A percentile compares a stretch with the other conserved stretches of the same genome.
phyloP scores from a whole-genome alignment of 805 yeast genomes.

The Kregervanrija delftensis region DNA sequence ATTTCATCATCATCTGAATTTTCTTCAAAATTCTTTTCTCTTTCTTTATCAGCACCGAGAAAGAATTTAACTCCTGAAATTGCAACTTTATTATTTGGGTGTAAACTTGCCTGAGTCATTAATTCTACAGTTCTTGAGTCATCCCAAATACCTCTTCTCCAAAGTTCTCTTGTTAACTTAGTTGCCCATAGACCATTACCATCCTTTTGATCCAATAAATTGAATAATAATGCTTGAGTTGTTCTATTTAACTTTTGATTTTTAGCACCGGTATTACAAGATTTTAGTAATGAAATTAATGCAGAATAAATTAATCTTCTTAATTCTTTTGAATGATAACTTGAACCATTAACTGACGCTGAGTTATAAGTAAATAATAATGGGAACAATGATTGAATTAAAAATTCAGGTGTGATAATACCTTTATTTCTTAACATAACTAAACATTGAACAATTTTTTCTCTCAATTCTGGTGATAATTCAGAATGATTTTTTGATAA shows the following conservation, averaged over 20 bases:
- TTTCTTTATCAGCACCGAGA: slow-evolving; percentile 90
- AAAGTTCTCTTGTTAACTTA: slow-evolving; percentile 84
- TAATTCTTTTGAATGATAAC: slow-evolving; percentile 70
- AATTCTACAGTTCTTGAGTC: slow-evolving; percentile 95
- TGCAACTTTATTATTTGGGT: slow-evolving; percentile 80
- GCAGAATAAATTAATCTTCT: slow-evolving; percentile 79
- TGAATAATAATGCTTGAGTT: slow-evolving; percentile 88
- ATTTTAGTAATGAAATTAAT: slow-evolving; percentile 68
- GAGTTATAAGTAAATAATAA: slow-evolving; percentile 63
- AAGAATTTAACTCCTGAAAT: slow-evolving; percentile 87
- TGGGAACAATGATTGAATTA: slow-evolving; percentile 87
- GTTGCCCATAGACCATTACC: slow-evolving; percentile 91
- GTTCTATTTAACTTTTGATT: slow-evolving; percentile 84
- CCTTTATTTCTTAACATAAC: slow-evolving; percentile 87
- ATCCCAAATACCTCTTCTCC: slow-evolving; percentile 99
- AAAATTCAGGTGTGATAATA: slow-evolving; percentile 67
- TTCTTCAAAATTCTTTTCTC: slow-evolving; percentile 78
- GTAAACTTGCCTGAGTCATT: slow-evolving; percentile 93
- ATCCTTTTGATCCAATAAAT: slow-evolving; percentile 72
- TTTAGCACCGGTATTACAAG: slow-evolving; percentile 81
- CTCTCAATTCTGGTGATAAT: slow-evolving; percentile 78
- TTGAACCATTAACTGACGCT: slow-evolving; percentile 36
- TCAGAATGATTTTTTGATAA: slow-evolving; percentile 72
- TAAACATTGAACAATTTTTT: slow-evolving; percentile 82
- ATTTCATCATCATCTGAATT: slow-evolving; percentile 57